A percentile compares a stretch with the other conserved stretches of the same genome.
These are phyloP conservation scores for Syzygium malaccense DNA, from an alignment of 441 rosid species.

Conservation along the genomic window DNA sequence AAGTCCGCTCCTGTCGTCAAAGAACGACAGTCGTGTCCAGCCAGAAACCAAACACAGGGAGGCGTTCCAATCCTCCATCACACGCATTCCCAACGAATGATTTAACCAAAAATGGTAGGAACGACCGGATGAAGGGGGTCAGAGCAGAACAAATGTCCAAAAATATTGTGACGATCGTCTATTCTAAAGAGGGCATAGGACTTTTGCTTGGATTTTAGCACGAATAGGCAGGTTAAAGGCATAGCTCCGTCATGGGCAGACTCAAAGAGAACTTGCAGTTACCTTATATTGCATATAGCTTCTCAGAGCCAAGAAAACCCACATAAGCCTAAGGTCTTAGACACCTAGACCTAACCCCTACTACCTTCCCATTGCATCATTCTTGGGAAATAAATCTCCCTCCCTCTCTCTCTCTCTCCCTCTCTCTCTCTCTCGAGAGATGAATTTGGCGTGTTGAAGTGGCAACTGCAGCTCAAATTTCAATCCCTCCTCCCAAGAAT, in stretches of 20 bases:
- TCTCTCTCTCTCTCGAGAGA: background rate
- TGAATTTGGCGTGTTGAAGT: background rate
- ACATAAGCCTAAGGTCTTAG: background rate
- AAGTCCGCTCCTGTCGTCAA: background rate
- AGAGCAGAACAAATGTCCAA: background rate
- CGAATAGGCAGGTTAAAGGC: background rate
- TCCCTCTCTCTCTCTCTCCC: too few relatives aligned
- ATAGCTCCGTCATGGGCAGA: background rate
- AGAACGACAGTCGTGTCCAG: background rate
- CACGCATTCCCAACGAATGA: background rate
- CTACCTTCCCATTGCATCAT: background rate
- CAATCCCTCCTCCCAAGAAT: background rate
- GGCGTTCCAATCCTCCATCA: background rate
- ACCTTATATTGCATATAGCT: background rate
- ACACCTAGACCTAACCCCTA: background rate
- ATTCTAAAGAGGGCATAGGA: background rate
- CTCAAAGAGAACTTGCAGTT: background rate
- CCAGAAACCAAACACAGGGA: background rate
- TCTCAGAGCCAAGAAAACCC: background rate
- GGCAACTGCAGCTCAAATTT: background rate
- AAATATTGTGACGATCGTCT: background rate
- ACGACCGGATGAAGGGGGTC: background rate
- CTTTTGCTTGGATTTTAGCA: background rate
- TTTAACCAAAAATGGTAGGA: background rate
- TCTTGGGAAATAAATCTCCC: background rate